A percentile compares a stretch with the other conserved stretches of the same genome.
phyloP scores from a whole-genome alignment of 306 rosid genomes.

The Trifolium repens region DNA sequence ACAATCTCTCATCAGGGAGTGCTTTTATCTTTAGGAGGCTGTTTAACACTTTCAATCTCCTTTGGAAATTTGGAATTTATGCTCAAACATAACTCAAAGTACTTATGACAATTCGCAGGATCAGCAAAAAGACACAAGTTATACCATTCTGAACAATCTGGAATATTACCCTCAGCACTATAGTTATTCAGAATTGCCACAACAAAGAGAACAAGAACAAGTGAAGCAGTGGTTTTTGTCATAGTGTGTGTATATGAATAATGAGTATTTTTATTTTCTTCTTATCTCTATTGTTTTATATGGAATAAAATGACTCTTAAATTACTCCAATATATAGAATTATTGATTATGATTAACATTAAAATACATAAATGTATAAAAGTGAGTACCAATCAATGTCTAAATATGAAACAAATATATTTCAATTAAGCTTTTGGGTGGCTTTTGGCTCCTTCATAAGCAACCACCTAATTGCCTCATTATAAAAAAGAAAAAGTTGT shows the following conservation, averaged over 20 bases:
- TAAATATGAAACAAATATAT: no score
- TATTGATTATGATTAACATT: no score
- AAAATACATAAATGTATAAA: no score
- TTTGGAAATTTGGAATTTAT: no score
- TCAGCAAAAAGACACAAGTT: neutral
- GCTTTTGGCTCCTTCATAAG: no score
- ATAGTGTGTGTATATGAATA: neutral
- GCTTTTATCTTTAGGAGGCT: neutral
- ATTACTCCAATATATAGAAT: neutral
- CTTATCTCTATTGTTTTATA: no score
- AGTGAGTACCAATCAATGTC: no score
- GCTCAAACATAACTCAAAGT: neutral
- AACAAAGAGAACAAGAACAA: neutral
- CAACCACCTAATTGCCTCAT: no score
- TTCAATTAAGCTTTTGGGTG: no score
- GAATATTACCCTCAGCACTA: neutral
- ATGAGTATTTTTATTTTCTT: no score
- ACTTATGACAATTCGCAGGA: neutral
- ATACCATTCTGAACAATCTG: neutral
- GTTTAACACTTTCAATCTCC: neutral
- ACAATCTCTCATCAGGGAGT: neutral
- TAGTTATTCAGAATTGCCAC: neutral
- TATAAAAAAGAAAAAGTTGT: no score
- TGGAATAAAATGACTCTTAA: neutral
- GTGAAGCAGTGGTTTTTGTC: neutral